Evolutionary conservation across 2,329 filamentous ascomycete genomes (phyloP), one percentile per base, ranked within the genome.

Genomic region (Lecanoromycetidae sp.): DNA sequence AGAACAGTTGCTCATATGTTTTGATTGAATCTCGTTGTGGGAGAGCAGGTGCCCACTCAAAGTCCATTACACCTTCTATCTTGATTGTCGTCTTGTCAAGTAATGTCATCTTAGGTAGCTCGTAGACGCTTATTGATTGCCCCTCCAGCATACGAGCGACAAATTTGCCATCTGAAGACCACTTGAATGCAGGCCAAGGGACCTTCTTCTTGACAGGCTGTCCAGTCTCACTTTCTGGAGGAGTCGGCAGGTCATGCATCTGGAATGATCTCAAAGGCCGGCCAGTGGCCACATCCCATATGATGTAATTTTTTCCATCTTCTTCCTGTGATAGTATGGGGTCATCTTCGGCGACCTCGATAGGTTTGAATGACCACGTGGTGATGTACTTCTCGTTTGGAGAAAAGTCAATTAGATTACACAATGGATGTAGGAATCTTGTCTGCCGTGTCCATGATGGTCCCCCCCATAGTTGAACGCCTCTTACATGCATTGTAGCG

Each of bases 161-260:
- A 64, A 94, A 98, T 66, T 93, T 91, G 69, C 95, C 87, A 62
- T 98, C 91, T 3, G 91, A 74, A 25, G 91, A 96, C 91, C 91
- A 98, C 72, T 98, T 98, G 79, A 98, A 98, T 2, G 90, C 88
- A 20, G 91, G 91, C 91, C 91, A 98, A 61, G 91, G 85, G 58
- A 93, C 80, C 76, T 95, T 95, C 66, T 87, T 86, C 74, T 94
- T 93, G 55, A 77, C 70, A 25, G 77, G 76, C 51, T 78, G 72
- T 52, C 77, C 78, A 30, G 80, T 77, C 30, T 72, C 72, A 47
- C 80, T 80, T 41, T 66, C 67, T 30, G 69, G 68, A 40, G 76
- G 72, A 55, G 75, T 76, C 25, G 84, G 79, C 12, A 85, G 69
- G 56, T 98, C 91, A 54, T 94, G 76, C 57, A 90, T 94, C 54